Evolutionary conservation across 768 basidiomycete species (phyloP), one percentile per base, ranked within the genome.

Genomic region (Boletus patriciae): DNA sequence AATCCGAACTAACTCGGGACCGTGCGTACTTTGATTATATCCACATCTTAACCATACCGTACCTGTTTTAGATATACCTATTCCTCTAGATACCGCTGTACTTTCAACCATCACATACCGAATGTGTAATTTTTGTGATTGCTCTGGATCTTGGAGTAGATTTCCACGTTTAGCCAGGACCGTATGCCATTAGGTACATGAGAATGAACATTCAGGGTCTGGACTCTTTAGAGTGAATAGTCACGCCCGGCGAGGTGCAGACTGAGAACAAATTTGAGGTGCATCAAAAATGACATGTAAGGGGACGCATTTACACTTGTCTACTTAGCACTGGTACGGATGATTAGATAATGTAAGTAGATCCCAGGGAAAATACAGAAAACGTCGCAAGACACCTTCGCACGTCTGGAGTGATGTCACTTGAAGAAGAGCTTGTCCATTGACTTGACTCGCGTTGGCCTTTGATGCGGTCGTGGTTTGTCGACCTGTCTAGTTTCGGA

Each of bases 341-440:
- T 19, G 40, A 59, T 51, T 43, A 43, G 25, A 47, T 13, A 25
- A 46, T 25, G 29, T 41, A 31, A 23, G 52, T 18, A 31, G 25
- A 50, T 33, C 46, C 40, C 9, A 43, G 6, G 23, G 47, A 34
- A 51, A 33, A 37, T 29, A 55, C 52, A 9, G 9, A 37, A 52
- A 48, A 46, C 34, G 50, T 46, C 46, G 40, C 25, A 8, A 23
- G 40, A 25, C 52, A 9, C 25, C n/a, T 52, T 59, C 51, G 52
- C 64, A 66, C 54, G 64, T 63, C 55, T 29, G 29, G 43, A 42
- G 27, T 42, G 15, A 50, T 23, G 60, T 71, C 64, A 81, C 55
- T 66, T 68, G 69, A 82, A 80, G 51, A 77, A 76, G 44, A 82
- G 70, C 42, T 65, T 70, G 66, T 79, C 75, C 42, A 61, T 65